Percentiles rank a stretch among this genome's conserved stretches.
phyloP scores from a whole-genome alignment of 2,329 filamentous ascomycete species.

The Aspergillus sp. region DNA sequence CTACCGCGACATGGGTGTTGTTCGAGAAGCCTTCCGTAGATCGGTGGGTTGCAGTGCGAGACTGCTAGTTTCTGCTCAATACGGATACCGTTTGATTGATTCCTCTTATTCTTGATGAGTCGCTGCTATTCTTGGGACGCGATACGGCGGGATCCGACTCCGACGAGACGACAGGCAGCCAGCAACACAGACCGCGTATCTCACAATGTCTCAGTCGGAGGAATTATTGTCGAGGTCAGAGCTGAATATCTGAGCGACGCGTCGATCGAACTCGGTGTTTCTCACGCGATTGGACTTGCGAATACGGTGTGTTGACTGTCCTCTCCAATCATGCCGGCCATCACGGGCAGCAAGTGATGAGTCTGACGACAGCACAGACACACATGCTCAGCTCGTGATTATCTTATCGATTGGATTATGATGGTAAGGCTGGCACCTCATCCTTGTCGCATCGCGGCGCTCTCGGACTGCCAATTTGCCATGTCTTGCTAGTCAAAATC shows the following conservation, averaged over 20 bases:
- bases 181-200: neutral
- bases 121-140: neutral
- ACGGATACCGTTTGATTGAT: neutral
- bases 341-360: neutral
- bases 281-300: neutral
- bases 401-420: neutral
- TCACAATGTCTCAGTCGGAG: neutral
- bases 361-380: neutral
- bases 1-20: conserved; percentile 4
- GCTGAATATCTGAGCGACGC: neutral
- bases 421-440: neutral
- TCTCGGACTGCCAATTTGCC: neutral
- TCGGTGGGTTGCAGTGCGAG: neutral
- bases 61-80: no score
- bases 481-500: neutral
- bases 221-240: neutral
- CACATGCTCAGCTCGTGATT: neutral
- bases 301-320: neutral
- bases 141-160: neutral
- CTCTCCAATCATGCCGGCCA: neutral
- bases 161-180: neutral
- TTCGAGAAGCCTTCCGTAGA: conserved; percentile 13
- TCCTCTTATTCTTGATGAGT: neutral
- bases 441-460: no score
- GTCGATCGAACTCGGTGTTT: neutral